Percentiles rank a stretch among this genome's conserved stretches.
Evolutionary conservation across 2,329 filamentous ascomycete genomes (phyloP).

Genomic region (Pestalotiopsis sp.): DNA sequence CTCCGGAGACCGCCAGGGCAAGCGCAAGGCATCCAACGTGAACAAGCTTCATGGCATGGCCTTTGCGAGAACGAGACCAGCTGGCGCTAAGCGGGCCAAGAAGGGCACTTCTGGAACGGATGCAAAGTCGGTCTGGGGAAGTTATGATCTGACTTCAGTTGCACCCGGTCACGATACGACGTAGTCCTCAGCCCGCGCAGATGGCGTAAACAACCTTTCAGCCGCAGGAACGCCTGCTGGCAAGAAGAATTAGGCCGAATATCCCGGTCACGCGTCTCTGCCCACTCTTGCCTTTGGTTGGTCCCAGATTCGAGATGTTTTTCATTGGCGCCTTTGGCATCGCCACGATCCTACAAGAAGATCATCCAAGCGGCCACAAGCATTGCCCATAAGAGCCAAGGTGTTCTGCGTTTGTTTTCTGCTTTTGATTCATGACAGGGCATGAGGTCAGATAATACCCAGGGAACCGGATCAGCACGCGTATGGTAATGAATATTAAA

Average conservation of each 20-base stretch:
- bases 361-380: neutral
- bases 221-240: no score
- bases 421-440: neutral
- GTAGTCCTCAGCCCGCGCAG: neutral
- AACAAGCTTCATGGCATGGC: constrained; percentile 12
- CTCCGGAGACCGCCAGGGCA: neutral
- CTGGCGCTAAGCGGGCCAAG: neutral
- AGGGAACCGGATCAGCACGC: neutral
- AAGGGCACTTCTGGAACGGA: neutral
- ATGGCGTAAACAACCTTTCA: no score
- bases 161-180: neutral
- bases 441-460: neutral
- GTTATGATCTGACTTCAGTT: neutral
- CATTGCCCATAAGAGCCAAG: neutral
- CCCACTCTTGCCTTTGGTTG: no score
- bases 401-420: neutral
- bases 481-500: neutral
- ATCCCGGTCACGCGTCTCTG: no score
- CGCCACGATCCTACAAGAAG: neutral
- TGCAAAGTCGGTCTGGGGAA: constrained; percentile 1
- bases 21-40: neutral
- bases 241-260: no score
- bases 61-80: neutral
- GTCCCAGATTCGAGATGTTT: no score
- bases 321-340: neutral